Conservation (phyloP, 179 eudicot species). For the Heliamphora pulchella region DNA sequence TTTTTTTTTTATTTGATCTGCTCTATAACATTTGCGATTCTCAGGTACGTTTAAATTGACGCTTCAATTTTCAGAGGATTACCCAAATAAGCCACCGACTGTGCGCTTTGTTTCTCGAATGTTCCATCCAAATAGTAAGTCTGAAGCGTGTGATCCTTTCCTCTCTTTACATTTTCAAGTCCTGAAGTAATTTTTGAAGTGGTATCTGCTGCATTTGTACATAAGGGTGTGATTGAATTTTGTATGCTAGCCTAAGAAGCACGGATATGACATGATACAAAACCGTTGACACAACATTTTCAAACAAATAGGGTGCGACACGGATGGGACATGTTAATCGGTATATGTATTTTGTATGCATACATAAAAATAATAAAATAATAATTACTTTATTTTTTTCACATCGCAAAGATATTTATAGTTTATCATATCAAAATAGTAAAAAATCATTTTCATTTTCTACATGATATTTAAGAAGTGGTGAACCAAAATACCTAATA, state of each 20-base stretch:
- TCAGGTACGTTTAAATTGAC: slow-evolving; percentile 44
- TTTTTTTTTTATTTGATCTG: neutral
- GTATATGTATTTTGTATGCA: too few relatives aligned
- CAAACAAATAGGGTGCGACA: too few relatives aligned
- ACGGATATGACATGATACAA: too few relatives aligned
- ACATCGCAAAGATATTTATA: too few relatives aligned
- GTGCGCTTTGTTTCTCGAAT: slow-evolving; percentile 47
- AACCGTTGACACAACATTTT: too few relatives aligned
- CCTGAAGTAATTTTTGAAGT: neutral
- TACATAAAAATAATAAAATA: too few relatives aligned
- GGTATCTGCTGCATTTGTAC: neutral
- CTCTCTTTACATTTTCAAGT: neutral
- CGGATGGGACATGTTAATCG: too few relatives aligned
- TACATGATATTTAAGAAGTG: too few relatives aligned
- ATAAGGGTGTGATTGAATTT: neutral
- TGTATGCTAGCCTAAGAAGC: neutral
- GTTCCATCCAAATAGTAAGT: slow-evolving; percentile 48
- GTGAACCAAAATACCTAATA: too few relatives aligned
- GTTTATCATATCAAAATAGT: too few relatives aligned
- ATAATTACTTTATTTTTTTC: too few relatives aligned
- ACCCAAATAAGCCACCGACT: slow-evolving; percentile 47
- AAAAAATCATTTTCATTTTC: too few relatives aligned
- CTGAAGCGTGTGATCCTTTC: neutral
- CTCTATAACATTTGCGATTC: neutral
- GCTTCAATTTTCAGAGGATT: slow-evolving; percentile 40